A percentile compares a stretch with the other conserved stretches of the same genome.
Conservation (phyloP, 805 yeast species). For the Kodamaea jinghongensis region DNA sequence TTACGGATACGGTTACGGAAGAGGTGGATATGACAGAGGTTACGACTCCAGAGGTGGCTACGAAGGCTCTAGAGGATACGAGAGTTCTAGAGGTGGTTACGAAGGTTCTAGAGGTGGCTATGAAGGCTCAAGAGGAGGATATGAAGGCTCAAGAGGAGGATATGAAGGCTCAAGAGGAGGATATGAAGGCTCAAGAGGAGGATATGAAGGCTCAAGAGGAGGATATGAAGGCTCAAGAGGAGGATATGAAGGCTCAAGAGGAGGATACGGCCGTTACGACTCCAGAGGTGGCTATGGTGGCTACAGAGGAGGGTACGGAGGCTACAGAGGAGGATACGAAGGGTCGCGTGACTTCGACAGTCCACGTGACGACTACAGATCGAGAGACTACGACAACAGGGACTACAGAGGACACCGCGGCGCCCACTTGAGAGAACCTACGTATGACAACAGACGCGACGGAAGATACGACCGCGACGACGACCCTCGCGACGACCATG, state of each 20-base stretch:
- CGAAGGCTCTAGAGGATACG: conserved; percentile 17
- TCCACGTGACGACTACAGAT: conserved; percentile 17
- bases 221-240: conserved; percentile 19
- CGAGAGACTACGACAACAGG: conserved; percentile 11
- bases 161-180: conserved; percentile 21
- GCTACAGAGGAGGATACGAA: conserved; percentile 13
- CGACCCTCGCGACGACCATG: conserved; percentile 6
- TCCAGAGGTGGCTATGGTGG: conserved; percentile 23
- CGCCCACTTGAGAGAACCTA: conserved; percentile 17
- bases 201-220: conserved; percentile 18
- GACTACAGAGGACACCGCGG: conserved; percentile 18
- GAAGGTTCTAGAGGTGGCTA: conserved; percentile 8
- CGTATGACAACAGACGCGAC: conserved; percentile 15
- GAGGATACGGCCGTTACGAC: conserved; percentile 6
- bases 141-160: conserved; percentile 19
- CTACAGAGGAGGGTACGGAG: conserved; percentile 19
- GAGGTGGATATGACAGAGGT: conserved; percentile 8
- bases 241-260: conserved; percentile 11
- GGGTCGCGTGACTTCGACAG: conserved; percentile 13
- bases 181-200: conserved; percentile 17
- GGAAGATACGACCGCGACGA: conserved; percentile 9
- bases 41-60: background rate
- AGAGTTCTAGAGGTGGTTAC: conserved; percentile 7
- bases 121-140: conserved; percentile 1
- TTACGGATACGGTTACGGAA: background rate